Evolutionary conservation across 768 basidiomycete genomes (phyloP).

Genomic region (Fomitopsis serialis): DNA sequence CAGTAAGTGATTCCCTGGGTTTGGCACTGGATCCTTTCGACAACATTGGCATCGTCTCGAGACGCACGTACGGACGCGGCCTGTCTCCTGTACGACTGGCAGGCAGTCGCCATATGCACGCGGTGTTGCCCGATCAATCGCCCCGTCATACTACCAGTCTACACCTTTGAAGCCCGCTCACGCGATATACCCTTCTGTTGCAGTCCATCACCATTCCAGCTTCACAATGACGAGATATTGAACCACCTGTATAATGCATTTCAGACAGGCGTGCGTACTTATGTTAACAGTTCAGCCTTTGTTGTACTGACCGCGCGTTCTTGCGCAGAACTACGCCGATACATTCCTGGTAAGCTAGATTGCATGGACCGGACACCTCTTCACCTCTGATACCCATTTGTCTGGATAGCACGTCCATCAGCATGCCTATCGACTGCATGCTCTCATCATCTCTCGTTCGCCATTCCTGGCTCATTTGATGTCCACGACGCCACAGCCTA

Average conservation of each 20-base stretch:
- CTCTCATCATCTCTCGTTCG: conserved; percentile 82
- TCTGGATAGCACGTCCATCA: conserved; percentile 61
- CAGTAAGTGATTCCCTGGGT: conserved; percentile 40
- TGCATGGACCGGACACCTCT: not conserved
- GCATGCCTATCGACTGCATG: conserved; percentile 72
- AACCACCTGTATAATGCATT: conserved; percentile 76
- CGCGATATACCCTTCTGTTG: not conserved
- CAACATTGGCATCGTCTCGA: not conserved
- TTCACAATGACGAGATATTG: conserved; percentile 74
- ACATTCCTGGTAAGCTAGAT: conserved; percentile 53
- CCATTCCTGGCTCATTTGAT: conserved; percentile 86
- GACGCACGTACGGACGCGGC: too few relatives aligned
- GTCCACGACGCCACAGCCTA: conserved; percentile 69
- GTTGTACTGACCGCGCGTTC: not conserved
- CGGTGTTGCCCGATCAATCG: too few relatives aligned
- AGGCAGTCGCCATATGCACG: too few relatives aligned
- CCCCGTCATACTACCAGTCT: too few relatives aligned
- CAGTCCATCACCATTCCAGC: conserved; percentile 39
- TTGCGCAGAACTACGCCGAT: conserved; percentile 71
- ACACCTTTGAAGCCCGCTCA: too few relatives aligned
- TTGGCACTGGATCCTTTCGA: too few relatives aligned
- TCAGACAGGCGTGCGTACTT: conserved; percentile 66
- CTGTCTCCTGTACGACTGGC: too few relatives aligned
- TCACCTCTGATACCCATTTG: conserved; percentile 4
- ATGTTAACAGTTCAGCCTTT: too few relatives aligned